Base-by-base conservation (phyloP, 352 stramenopile species). In the Pythium brassicae region DNA sequence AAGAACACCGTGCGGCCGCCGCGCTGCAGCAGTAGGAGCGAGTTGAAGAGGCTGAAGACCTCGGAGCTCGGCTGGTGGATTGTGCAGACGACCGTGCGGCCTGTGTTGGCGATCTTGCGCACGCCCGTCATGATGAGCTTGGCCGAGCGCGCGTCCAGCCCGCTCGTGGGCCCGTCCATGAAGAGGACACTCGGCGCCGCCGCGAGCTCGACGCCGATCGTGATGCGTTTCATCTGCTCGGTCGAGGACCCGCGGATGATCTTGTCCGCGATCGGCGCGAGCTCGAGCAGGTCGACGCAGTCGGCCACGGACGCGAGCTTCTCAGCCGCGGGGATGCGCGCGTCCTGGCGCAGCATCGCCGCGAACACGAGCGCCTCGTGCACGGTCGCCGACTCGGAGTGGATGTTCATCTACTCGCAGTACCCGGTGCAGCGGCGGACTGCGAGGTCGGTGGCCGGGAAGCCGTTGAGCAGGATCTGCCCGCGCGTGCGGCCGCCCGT, bases 21-120 rank as follows among this genome's bases (percentile, higher is more conserved):
- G 12, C 69, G 65, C 45, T 84, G 62, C 14, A 97, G 69, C 5
- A 97, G 56, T 48, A 96, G 70, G 8, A 96, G 51, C 34, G 78
- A 78, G 62, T 97, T 86, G 59, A 97, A 96, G 27, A 87, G 75
- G n/a, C 80, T 76, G 32, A 97, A 97, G 8, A 97, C 82, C 49
- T 96, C 83, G 4, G 75, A 83, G 20, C 72, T 83, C 17, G 92
- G 92, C 65, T 98, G 92, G 60, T 98, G 92, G 63, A 98, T 98
- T 8, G 89, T 97, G 52, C 92, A 96, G 0, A 97, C 69, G 29
- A 98, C 75, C 4, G 81, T 93, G 19, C 76, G 63, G 1, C 87
- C 86, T 6, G 75, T 76, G 48, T 69, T 59, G 12, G 89, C 87
- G 49, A 97, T 82, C 56, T 95, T 94, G 51, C 90, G 87, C 19